Evolutionary conservation across 116 monocot genomes (phyloP), one percentile per base, ranked within the genome.

Genomic region (Dioscorea cayenensis): DNA sequence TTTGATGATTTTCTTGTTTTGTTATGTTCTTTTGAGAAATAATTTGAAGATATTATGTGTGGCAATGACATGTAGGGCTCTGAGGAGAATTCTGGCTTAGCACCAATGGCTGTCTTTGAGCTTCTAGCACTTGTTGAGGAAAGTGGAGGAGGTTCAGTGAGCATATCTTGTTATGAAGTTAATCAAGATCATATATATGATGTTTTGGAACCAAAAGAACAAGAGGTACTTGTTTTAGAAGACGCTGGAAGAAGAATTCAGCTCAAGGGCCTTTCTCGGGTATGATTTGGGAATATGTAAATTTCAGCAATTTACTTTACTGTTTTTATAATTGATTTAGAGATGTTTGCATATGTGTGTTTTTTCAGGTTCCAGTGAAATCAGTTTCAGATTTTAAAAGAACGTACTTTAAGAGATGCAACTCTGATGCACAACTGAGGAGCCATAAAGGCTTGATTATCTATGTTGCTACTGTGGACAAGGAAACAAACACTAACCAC

Each of bases 231-330:
- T 25, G 66, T 92, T 22, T 65, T 86, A 37, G 86, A 92, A 82
- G 82, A 85, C 78, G 87, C 77, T 17, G 65, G 19, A 12, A 70
- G 79, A 36, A 72, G 19, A 68, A 83, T 77, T 76, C 76, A 85
- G 71, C 84, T 94, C 27, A 90, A 85, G 76, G 90, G 90, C 19
- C 94, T 94, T 63, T 87, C 85, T 72, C 78, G 80, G 77, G 94
- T 88, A 67, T 49, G 14, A 43, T 28, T 62, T 17, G 43, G 60
- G 59, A n/a, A 55, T 6, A 60, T 68, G 12, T 10, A 20, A 68
- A 48, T 49, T 43, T 6, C 36, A 49, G n/a, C 32, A 32, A 32
- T 32, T 13, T 49, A 68, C 2, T 21, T 50, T 0, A n/a, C 21
- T 50, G 19, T 8, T n/a, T 68, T n/a, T 48, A 23, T 19, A 5